A percentile compares a stretch with the other conserved stretches of the same genome.
These are phyloP conservation scores for Lonicera japonica DNA, from an alignment of 129 eudicot genomes.

Conservation along the genomic window DNA sequence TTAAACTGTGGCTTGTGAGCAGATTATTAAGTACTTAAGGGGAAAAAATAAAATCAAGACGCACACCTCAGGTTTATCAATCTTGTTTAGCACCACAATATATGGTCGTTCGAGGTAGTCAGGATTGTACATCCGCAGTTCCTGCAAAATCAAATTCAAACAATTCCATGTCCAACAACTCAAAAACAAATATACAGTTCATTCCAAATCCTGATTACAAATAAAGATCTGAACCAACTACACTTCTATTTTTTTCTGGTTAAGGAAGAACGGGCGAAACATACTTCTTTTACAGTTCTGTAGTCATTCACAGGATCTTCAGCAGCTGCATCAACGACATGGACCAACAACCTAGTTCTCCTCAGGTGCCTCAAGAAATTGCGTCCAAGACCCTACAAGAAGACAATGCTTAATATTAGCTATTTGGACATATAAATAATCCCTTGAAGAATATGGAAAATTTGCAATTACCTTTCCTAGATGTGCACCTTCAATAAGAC, in stretches of 20 bases:
- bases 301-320: conserved; percentile 77
- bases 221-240: no score
- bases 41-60: not conserved
- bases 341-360: conserved; percentile 89
- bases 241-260: not conserved
- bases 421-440: conserved; percentile 1
- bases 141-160: conserved; percentile 37
- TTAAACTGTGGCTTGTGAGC: not conserved
- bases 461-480: conserved; percentile 70
- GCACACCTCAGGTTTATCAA: conserved; percentile 73
- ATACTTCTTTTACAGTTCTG: conserved; percentile 91
- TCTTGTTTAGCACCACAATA: conserved; percentile 83
- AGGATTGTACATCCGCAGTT: conserved; percentile 95
- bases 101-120: conserved; percentile 88
- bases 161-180: not conserved
- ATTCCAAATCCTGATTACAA: no score
- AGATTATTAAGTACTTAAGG: not conserved
- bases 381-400: conserved; percentile 87
- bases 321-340: conserved; percentile 90
- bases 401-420: conserved; percentile 10
- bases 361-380: conserved; percentile 90
- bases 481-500: conserved; percentile 98
- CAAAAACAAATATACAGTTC: no score
- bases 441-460: not conserved
- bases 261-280: not conserved